Evolutionary conservation across 2,329 filamentous ascomycete species (phyloP).

Genomic region (Hypocreales sp.): DNA sequence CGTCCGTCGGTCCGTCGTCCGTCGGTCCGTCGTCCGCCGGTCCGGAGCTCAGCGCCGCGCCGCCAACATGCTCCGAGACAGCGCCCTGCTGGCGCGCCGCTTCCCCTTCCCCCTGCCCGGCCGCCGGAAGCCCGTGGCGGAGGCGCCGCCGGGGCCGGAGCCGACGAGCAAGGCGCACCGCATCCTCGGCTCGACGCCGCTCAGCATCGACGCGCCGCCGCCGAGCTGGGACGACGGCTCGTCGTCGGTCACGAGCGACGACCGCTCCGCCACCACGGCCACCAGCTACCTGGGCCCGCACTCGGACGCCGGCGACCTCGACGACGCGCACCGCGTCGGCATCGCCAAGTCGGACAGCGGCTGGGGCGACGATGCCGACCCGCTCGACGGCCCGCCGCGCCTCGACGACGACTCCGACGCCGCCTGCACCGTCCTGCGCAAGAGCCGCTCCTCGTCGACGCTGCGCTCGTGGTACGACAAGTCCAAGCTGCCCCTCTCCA

Average conservation of each 20-base stretch:
- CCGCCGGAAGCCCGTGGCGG: conserved; percentile 22
- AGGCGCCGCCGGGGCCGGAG: conserved; percentile 12
- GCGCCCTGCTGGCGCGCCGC: conserved; percentile 10
- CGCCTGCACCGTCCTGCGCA: conserved; percentile 24
- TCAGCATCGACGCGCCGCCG: conserved; percentile 23
- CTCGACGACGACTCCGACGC: conserved; percentile 11
- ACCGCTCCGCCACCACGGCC: conserved; percentile 24
- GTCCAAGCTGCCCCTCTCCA: conserved; percentile 36
- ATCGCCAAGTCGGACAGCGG: conserved; percentile 7
- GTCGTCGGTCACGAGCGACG: conserved; percentile 27
- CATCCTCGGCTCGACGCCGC: conserved; percentile 29
- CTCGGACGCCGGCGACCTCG: conserved; percentile 1
- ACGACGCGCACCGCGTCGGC: conserved; percentile 9
- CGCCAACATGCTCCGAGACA: too few species aligned
- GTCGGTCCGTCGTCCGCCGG: too few species aligned
- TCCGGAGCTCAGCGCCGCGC: too few species aligned
- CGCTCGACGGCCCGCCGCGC: conserved; percentile 19
- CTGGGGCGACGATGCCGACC: conserved; percentile 32
- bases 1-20: too few species aligned
- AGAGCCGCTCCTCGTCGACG: conserved; percentile 38
- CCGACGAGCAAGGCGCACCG: conserved; percentile 35
- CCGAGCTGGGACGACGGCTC: conserved; percentile 27
- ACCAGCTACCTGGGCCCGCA: conserved; percentile 13
- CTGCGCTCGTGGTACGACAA: conserved; percentile 42
- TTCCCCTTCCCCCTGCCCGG: conserved; percentile 33